These are phyloP conservation scores for Suillus luteus DNA, from an alignment of 768 basidiomycete genomes.

Conservation along the genomic window DNA sequence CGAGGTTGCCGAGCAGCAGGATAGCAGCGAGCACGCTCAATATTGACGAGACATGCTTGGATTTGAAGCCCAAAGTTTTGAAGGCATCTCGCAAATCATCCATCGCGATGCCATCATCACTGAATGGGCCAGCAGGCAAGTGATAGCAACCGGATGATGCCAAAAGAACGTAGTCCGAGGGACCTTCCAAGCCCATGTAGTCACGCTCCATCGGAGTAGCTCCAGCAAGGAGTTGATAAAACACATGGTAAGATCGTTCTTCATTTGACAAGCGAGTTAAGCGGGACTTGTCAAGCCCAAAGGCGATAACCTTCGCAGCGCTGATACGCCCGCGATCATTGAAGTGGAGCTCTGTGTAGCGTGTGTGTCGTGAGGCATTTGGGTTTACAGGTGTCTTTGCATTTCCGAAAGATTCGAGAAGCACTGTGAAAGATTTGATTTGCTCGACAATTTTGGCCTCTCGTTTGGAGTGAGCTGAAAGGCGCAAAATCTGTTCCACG, in stretches of 20 bases:
- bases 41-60: slow-evolving; percentile 56
- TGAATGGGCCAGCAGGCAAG: slow-evolving; percentile 63
- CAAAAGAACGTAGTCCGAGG: slow-evolving; percentile 58
- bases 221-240: slow-evolving; percentile 66
- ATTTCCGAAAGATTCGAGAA: slow-evolving; percentile 66
- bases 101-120: slow-evolving; percentile 60
- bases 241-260: slow-evolving; percentile 66
- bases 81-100: slow-evolving; percentile 58
- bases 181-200: slow-evolving; percentile 52
- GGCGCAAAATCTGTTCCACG: slow-evolving; percentile 58
- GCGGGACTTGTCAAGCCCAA: slow-evolving; percentile 64
- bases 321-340: slow-evolving; percentile 54
- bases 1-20: slow-evolving; percentile 57
- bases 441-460: slow-evolving; percentile 55
- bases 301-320: slow-evolving; percentile 59
- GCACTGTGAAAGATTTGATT: slow-evolving; percentile 51
- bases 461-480: slow-evolving; percentile 59
- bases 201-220: slow-evolving; percentile 59
- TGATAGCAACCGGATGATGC: slow-evolving; percentile 63
- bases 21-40: slow-evolving; percentile 55
- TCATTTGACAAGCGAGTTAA: slow-evolving; percentile 54
- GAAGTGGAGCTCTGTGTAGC: slow-evolving; percentile 65
- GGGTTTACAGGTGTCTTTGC: slow-evolving; percentile 66
- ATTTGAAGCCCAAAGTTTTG: slow-evolving; percentile 61
- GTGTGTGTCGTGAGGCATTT: slow-evolving; percentile 62